phyloP scores from a whole-genome alignment of 2,329 filamentous ascomycete species.

The Diaporthe amygdali region DNA sequence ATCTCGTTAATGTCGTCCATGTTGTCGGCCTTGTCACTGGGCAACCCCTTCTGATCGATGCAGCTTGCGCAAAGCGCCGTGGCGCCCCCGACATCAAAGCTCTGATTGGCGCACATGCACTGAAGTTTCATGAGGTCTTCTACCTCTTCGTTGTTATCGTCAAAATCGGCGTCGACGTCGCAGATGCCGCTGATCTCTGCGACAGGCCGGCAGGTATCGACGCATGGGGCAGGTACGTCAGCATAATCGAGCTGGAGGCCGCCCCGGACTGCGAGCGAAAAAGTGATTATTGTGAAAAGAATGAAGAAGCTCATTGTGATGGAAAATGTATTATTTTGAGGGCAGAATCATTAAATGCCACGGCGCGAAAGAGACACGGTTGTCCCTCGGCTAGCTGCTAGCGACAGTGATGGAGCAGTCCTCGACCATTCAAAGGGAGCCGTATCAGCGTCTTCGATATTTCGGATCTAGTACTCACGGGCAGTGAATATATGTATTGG shows the following conservation, averaged over 20 bases:
- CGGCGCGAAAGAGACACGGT: background rate
- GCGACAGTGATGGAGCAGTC: background rate
- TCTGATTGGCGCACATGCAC: background rate
- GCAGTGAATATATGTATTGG: background rate
- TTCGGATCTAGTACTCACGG: background rate
- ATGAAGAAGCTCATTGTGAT: background rate
- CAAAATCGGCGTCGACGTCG: constrained; percentile 11
- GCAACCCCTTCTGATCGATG: constrained; percentile 1
- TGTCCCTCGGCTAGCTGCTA: background rate
- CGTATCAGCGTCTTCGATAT: background rate
- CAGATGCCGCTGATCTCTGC: constrained; percentile 8
- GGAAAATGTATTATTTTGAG: background rate
- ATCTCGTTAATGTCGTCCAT: constrained; percentile 11
- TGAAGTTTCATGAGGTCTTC: constrained; percentile 14
- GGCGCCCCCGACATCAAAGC: background rate
- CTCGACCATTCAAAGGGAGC: background rate
- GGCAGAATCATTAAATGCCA: too few species aligned
- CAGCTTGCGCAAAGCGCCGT: constrained; percentile 6
- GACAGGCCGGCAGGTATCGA: background rate
- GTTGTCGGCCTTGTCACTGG: background rate
- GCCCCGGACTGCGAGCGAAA: background rate
- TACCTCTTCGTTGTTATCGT: background rate
- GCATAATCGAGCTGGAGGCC: constrained; percentile 8
- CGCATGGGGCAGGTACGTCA: background rate
- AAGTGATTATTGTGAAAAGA: background rate